Percentiles rank a stretch among this genome's conserved stretches.
These are phyloP conservation scores for Diplodia seriata DNA, from an alignment of 2,329 filamentous ascomycete species.

Conservation along the genomic window DNA sequence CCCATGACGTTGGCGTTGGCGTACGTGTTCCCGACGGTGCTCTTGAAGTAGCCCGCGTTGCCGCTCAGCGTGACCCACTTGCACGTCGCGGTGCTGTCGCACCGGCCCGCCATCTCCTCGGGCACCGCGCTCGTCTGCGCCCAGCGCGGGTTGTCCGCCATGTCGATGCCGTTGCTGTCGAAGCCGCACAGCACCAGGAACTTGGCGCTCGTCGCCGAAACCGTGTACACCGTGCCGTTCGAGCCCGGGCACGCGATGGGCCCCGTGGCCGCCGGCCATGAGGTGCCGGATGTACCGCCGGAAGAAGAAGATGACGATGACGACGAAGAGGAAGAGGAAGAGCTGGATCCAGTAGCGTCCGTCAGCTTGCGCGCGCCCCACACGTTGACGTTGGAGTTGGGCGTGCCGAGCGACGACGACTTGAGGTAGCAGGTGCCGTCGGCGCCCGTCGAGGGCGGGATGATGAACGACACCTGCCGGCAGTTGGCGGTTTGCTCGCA, in stretches of 20 bases:
- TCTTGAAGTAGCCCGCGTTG: slow-evolving; percentile 22
- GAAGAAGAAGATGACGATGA: neutral
- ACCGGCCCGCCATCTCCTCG: slow-evolving; percentile 8
- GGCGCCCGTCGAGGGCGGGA: neutral
- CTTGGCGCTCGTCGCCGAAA: neutral
- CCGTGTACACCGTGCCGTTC: slow-evolving; percentile 21
- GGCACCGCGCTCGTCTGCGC: slow-evolving; percentile 8
- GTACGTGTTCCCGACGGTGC: neutral
- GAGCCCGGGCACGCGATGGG: slow-evolving; percentile 5
- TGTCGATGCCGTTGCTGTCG: slow-evolving; percentile 12
- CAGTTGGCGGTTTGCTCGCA: slow-evolving; percentile 39
- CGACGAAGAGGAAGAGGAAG: neutral
- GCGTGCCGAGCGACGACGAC: slow-evolving; percentile 7
- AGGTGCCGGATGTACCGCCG: neutral
- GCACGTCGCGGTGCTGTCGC: slow-evolving; percentile 8
- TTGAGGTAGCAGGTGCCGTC: slow-evolving; percentile 28
- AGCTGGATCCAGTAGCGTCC: neutral
- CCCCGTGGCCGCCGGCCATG: neutral
- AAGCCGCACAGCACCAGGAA: slow-evolving; percentile 12
- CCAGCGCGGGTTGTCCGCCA: slow-evolving; percentile 20
- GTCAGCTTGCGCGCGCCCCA: slow-evolving; percentile 27
- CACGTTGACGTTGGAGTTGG: slow-evolving; percentile 10
- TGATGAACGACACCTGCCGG: slow-evolving; percentile 37
- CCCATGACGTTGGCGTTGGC: slow-evolving; percentile 3
- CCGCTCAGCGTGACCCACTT: slow-evolving; percentile 1